phyloP scores from a whole-genome alignment of 2,329 filamentous ascomycete genomes.

The Pezizomycotina sp. region DNA sequence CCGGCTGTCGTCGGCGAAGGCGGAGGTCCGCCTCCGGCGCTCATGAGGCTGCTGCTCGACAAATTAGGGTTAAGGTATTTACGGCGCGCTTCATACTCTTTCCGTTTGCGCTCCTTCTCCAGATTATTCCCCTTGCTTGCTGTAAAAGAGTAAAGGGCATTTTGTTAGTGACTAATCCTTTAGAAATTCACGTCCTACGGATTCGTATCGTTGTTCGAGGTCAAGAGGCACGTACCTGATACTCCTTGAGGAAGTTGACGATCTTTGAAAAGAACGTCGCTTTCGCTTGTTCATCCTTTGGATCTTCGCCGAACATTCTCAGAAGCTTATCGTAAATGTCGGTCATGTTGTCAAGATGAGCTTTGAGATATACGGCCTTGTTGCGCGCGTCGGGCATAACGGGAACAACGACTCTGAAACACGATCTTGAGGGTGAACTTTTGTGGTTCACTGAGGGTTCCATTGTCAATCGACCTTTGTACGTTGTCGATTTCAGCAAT shows the following conservation, averaged over 20 bases:
- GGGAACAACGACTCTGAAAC: constrained; percentile 77
- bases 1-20: constrained; percentile 59
- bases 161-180: constrained; percentile 7
- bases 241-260: constrained; percentile 75
- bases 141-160: constrained; percentile 17
- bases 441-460: constrained; percentile 88
- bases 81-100: constrained; percentile 59
- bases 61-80: constrained; percentile 12
- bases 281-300: constrained; percentile 75
- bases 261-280: constrained; percentile 93
- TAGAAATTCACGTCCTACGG: neutral
- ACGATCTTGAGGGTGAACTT: constrained; percentile 96
- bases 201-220: neutral
- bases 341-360: constrained; percentile 86
- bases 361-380: constrained; percentile 87
- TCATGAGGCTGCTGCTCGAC: constrained; percentile 9
- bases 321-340: constrained; percentile 89
- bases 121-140: constrained; percentile 77
- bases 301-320: constrained; percentile 90
- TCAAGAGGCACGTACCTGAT: constrained; percentile 46
- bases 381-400: constrained; percentile 92
- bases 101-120: constrained; percentile 60
- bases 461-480: constrained; percentile 77
- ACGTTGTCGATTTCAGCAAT: constrained; percentile 91
- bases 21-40: constrained; percentile 31